Evolutionary conservation across 148 eudicot species (phyloP).

Genomic region (Rhododendron henanense): DNA sequence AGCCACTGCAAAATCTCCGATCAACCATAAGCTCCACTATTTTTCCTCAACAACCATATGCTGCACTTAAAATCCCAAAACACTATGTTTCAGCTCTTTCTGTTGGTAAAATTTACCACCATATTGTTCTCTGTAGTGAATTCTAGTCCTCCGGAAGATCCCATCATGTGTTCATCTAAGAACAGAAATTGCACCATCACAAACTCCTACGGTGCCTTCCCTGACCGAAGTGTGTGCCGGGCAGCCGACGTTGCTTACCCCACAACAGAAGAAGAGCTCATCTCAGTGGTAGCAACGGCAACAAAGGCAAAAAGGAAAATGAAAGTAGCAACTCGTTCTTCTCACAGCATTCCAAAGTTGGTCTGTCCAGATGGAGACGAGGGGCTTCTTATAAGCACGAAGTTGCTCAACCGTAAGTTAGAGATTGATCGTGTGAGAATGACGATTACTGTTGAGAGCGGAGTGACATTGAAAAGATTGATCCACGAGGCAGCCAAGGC

Average conservation of each 20-base stretch:
- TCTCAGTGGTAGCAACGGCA: constrained; percentile 35
- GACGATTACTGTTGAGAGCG: constrained; percentile 48
- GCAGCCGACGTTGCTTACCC: constrained; percentile 52
- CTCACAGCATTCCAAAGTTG: constrained; percentile 62
- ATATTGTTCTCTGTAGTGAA: too few relatives aligned
- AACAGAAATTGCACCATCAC: too few relatives aligned
- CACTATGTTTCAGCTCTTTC: too few relatives aligned
- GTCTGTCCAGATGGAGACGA: constrained; percentile 55
- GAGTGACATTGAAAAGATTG: constrained; percentile 46
- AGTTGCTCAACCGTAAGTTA: constrained; percentile 31
- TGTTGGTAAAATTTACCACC: too few relatives aligned
- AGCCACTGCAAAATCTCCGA: too few relatives aligned
- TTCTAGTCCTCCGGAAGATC: too few relatives aligned
- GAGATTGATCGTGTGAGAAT: constrained; percentile 17
- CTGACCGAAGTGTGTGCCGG: constrained; percentile 26
- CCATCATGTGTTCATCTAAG: too few relatives aligned
- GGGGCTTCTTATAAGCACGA: constrained; percentile 67
- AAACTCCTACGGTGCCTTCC: too few relatives aligned
- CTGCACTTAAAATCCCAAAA: too few relatives aligned
- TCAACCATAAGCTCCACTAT: too few relatives aligned
- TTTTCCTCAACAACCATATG: too few relatives aligned
- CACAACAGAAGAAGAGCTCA: constrained; percentile 25
- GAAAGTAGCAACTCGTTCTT: constrained; percentile 51
- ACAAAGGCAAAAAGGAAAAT: constrained; percentile 37
- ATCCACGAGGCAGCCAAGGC: constrained; percentile 51